Conservation (phyloP, 441 rosid genomes). For the Eugenia klotzschiana region DNA sequence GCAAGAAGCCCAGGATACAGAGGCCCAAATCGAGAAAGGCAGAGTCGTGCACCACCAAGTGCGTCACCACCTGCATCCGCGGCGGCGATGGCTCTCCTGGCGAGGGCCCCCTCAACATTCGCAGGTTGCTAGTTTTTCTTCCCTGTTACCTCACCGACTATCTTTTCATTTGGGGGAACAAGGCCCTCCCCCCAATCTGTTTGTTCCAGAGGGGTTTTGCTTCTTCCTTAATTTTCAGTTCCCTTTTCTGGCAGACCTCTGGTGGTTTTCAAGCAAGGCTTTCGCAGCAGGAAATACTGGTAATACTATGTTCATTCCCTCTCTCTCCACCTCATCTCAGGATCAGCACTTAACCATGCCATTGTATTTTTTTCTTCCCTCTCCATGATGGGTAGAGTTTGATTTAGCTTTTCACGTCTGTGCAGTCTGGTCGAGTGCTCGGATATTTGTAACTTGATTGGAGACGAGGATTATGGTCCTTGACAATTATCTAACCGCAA, state of each 20-base stretch:
- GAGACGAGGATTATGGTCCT: conserved; percentile 66
- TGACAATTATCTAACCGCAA: conserved; percentile 4
- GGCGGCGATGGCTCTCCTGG: conserved; percentile 74
- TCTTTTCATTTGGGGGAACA: neutral
- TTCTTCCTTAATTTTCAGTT: neutral
- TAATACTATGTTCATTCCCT: neutral
- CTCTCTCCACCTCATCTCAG: neutral
- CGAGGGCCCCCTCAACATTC: conserved; percentile 77
- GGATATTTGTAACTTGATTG: conserved; percentile 78
- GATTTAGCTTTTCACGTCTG: neutral
- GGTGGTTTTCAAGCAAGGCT: conserved; percentile 84
- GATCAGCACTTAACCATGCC: neutral
- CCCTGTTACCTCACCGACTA: neutral
- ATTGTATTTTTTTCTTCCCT: neutral
- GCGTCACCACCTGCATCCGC: conserved; percentile 65
- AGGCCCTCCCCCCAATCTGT: neutral
- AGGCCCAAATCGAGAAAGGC: conserved; percentile 78
- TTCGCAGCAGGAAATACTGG: conserved; percentile 77
- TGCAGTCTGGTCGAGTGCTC: conserved; percentile 91
- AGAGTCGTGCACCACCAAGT: conserved; percentile 71
- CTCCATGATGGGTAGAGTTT: neutral
- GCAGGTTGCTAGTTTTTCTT: conserved; percentile 25
- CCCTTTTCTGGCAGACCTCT: conserved; percentile 33
- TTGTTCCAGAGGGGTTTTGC: neutral
- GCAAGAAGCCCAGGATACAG: conserved; percentile 69